Evolutionary conservation across 2,329 filamentous ascomycete genomes (phyloP).

Genomic region (Paecilomyces dactylethromorphus): DNA sequence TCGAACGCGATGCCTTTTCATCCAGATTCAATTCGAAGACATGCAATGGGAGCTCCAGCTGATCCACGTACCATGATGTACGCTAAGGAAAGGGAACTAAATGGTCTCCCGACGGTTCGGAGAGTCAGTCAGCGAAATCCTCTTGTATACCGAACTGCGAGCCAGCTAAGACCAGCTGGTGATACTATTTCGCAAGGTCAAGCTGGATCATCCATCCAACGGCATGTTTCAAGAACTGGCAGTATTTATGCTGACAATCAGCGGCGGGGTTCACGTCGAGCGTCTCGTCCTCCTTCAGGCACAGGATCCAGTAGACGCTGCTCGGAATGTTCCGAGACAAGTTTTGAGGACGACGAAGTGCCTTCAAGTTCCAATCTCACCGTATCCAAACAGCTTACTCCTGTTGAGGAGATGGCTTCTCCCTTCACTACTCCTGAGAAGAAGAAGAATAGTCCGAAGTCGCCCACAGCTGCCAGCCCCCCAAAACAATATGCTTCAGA

Average conservation of each 20-base stretch:
- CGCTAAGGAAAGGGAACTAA: constrained; percentile 13
- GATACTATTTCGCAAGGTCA: not conserved
- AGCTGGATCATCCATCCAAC: not conserved
- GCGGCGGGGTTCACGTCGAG: constrained; percentile 9
- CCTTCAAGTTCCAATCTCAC: constrained; percentile 12
- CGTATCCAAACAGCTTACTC: constrained; percentile 15
- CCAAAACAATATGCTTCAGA: not conserved
- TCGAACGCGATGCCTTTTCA: not conserved
- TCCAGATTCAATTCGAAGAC: constrained; percentile 5
- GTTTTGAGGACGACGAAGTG: constrained; percentile 19
- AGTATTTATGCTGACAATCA: not conserved
- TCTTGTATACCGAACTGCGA: not conserved
- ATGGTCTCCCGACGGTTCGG: not conserved
- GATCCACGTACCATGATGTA: constrained; percentile 30
- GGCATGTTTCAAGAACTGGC: constrained; percentile 8
- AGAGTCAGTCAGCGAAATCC: not conserved
- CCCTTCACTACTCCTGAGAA: not conserved
- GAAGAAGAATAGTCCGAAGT: not conserved
- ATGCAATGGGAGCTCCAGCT: constrained; percentile 22
- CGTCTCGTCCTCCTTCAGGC: constrained; percentile 5
- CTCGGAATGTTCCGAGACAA: constrained; percentile 7
- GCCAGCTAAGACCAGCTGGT: not conserved
- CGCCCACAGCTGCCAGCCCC: not conserved
- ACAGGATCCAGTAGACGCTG: constrained; percentile 4
- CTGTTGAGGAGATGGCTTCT: constrained; percentile 12